A percentile compares a stretch with the other conserved stretches of the same genome.
phyloP scores from a whole-genome alignment of 768 basidiomycete species.

The Nevesoporus exiguus region DNA sequence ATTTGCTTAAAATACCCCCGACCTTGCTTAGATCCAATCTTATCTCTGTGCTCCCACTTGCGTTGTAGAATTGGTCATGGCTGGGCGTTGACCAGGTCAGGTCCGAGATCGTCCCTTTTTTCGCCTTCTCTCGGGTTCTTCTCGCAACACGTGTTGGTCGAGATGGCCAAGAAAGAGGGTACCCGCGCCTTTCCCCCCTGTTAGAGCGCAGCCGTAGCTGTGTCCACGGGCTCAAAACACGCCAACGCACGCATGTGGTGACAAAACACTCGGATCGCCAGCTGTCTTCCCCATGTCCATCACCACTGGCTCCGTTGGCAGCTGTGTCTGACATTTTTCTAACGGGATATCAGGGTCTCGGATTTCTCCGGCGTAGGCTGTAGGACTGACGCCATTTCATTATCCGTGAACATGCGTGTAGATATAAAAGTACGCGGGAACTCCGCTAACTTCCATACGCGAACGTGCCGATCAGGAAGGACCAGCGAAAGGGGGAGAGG shows the following conservation, averaged over 20 bases:
- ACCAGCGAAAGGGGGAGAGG: neutral
- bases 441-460: neutral
- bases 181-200: neutral
- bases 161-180: slow-evolving; percentile 20
- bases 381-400: slow-evolving; percentile 3
- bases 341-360: slow-evolving; percentile 15
- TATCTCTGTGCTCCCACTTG: slow-evolving; percentile 13
- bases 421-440: neutral
- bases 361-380: slow-evolving; percentile 7
- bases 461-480: slow-evolving; percentile 10
- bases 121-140: slow-evolving; percentile 5
- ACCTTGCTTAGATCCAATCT: slow-evolving; percentile 21
- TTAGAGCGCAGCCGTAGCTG: slow-evolving; percentile 9
- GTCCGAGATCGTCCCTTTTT: slow-evolving; percentile 16
- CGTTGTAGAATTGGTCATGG: slow-evolving; percentile 19
- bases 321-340: neutral
- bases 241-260: slow-evolving; percentile 12
- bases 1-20: slow-evolving; percentile 5
- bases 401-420: neutral
- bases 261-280: neutral
- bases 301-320: neutral
- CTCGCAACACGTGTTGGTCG: slow-evolving; percentile 22
- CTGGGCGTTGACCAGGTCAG: slow-evolving; percentile 2
- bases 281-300: neutral
- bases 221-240: neutral